Percentiles rank a stretch among this genome's conserved stretches.
phyloP scores from a whole-genome alignment of 805 yeast species.

The Pichia paraexigua region DNA sequence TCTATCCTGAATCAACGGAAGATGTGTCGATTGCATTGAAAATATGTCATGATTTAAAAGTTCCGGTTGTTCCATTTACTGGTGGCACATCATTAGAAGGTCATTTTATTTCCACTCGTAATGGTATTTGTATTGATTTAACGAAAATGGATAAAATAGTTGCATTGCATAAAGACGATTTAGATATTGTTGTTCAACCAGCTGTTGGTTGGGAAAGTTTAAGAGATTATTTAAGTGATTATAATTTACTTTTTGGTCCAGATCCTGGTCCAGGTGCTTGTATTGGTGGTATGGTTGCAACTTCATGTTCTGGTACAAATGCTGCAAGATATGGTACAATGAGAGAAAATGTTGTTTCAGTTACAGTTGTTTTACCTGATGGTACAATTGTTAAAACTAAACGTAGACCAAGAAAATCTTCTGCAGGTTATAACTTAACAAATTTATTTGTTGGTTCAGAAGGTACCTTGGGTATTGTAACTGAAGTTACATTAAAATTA shows the following conservation, averaged over 20 bases:
- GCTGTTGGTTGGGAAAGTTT: constrained; percentile 76
- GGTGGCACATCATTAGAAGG: constrained; percentile 82
- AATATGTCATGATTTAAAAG: constrained; percentile 48
- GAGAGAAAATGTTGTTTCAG: constrained; percentile 60
- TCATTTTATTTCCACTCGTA: constrained; percentile 62
- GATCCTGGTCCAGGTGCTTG: constrained; percentile 78
- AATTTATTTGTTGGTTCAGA: constrained; percentile 75
- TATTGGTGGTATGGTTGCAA: constrained; percentile 72
- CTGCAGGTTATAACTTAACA: constrained; percentile 76
- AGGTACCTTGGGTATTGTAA: constrained; percentile 69
- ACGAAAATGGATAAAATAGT: constrained; percentile 54
- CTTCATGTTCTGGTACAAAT: constrained; percentile 74
- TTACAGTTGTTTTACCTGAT: constrained; percentile 74
- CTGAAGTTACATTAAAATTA: constrained; percentile 60
- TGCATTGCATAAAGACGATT: constrained; percentile 50
- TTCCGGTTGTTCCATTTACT: constrained; percentile 69
- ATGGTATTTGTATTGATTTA: constrained; percentile 54
- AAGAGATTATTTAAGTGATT: constrained; percentile 40
- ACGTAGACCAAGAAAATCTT: constrained; percentile 65
- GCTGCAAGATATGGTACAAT: constrained; percentile 76
- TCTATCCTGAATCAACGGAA: constrained; percentile 57
- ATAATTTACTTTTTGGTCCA: constrained; percentile 60
- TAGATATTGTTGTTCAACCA: constrained; percentile 68
- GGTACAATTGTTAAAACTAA: constrained; percentile 72
- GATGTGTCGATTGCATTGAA: constrained; percentile 58